These are phyloP conservation scores for Solanum megistacrolobum DNA, from an alignment of 257 asterid genomes.

Conservation along the genomic window DNA sequence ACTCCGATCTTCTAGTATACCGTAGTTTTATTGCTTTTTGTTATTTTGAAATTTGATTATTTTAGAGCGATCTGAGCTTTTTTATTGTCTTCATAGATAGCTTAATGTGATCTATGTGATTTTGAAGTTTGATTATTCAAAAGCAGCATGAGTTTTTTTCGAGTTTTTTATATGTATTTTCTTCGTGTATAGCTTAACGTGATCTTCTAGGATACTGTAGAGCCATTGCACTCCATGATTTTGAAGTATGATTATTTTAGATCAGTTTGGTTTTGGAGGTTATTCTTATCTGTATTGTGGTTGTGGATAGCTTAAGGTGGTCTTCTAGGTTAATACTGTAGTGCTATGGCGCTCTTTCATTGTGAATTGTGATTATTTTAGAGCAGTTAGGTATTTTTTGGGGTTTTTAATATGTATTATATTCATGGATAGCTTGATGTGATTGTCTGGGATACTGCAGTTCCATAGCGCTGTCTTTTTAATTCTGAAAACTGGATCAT, in stretches of 20 bases:
- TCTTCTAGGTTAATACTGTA: neutral
- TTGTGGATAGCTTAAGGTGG: neutral
- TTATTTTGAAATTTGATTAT: neutral
- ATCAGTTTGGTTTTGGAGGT: neutral
- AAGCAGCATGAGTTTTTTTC: neutral
- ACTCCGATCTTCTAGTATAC: neutral
- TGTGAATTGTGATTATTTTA: neutral
- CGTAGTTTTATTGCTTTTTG: neutral
- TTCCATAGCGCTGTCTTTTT: neutral
- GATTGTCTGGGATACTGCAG: neutral
- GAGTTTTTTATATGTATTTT: neutral
- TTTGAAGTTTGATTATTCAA: neutral
- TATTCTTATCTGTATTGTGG: neutral
- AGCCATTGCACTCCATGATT: neutral
- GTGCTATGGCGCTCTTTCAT: neutral
- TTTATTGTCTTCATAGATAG: neutral
- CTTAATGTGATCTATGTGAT: neutral
- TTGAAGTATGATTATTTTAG: neutral
- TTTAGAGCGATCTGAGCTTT: neutral
- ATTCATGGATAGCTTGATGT: neutral
- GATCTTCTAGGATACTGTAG: neutral
- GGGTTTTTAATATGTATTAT: neutral
- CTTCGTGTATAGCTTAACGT: neutral
- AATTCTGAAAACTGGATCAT: neutral
- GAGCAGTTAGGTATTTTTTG: neutral